phyloP scores from a whole-genome alignment of 371 early-diverging fungal genomes.

The Actinomortierella ambigua region DNA sequence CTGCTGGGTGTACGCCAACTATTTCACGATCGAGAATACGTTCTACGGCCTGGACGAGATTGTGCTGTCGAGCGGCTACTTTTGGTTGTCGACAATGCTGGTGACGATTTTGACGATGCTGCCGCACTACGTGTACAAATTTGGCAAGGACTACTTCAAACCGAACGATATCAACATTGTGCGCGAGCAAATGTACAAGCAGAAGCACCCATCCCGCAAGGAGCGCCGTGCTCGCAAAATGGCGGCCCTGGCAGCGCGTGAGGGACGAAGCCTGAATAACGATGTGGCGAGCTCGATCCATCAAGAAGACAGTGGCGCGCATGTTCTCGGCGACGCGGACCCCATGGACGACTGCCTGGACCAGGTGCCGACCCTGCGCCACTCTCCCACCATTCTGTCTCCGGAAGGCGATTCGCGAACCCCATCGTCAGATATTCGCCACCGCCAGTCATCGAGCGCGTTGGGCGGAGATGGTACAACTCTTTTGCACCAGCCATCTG shows the following conservation, averaged over 20 bases:
- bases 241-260: slow-evolving; percentile 28
- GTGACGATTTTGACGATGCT: slow-evolving; percentile 54
- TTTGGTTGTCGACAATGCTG: slow-evolving; percentile 56
- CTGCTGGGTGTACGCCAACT: slow-evolving; percentile 46
- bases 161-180: slow-evolving; percentile 67
- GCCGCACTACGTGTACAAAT: slow-evolving; percentile 62
- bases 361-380: slow-evolving; percentile 29
- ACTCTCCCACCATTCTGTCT: slow-evolving; percentile 40
- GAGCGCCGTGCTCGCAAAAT: slow-evolving; percentile 37
- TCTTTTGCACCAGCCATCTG: too few relatives aligned
- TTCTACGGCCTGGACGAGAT: slow-evolving; percentile 50
- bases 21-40: slow-evolving; percentile 25
- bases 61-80: slow-evolving; percentile 51
- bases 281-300: slow-evolving; percentile 9
- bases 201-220: slow-evolving; percentile 39
- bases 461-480: slow-evolving; percentile 18
- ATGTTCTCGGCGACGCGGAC: slow-evolving; percentile 31
- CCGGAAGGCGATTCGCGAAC: slow-evolving; percentile 33
- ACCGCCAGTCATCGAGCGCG: slow-evolving; percentile 28
- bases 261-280: slow-evolving; percentile 23
- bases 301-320: slow-evolving; percentile 8
- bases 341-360: slow-evolving; percentile 21
- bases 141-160: slow-evolving; percentile 53
- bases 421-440: slow-evolving; percentile 33
- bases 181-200: slow-evolving; percentile 51